These are phyloP conservation scores for Phylloporus arenicola DNA, from an alignment of 768 basidiomycete species.

Conservation along the genomic window DNA sequence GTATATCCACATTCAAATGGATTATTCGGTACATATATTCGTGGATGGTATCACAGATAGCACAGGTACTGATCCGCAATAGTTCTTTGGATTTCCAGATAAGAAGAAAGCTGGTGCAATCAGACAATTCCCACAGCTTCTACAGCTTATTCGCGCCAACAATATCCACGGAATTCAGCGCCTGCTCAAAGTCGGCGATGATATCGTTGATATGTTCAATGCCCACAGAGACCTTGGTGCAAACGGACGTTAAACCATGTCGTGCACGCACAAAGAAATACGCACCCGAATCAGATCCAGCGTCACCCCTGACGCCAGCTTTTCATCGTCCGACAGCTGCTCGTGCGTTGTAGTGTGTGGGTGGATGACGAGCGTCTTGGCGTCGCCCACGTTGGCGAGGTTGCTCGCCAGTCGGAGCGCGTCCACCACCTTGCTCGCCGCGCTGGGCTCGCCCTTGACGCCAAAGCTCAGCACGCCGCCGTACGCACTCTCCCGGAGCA, in stretches of 20 bases:
- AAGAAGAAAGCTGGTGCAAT: no score
- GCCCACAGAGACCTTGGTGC: slow-evolving; percentile 37
- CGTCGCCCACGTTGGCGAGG: slow-evolving; percentile 67
- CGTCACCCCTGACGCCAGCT: slow-evolving; percentile 43
- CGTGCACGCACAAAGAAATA: neutral
- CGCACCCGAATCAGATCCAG: slow-evolving; percentile 53
- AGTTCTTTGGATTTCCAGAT: no score
- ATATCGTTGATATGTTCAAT: slow-evolving; percentile 44
- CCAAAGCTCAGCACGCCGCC: slow-evolving; percentile 81
- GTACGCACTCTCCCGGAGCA: slow-evolving; percentile 48
- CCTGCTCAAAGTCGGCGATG: slow-evolving; percentile 42
- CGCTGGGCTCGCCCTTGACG: slow-evolving; percentile 51
- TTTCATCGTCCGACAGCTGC: slow-evolving; percentile 48
- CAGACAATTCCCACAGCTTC: neutral
- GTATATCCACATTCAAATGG: no score
- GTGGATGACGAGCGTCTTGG: slow-evolving; percentile 60
- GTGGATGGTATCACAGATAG: neutral
- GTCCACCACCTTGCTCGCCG: slow-evolving; percentile 62
- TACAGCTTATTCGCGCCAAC: neutral
- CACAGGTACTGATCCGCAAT: no score
- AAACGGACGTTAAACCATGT: neutral
- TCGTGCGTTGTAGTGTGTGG: slow-evolving; percentile 57
- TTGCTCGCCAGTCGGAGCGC: slow-evolving; percentile 64
- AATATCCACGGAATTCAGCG: slow-evolving; percentile 23
- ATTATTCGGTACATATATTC: no score